Percentiles rank a stretch among this genome's conserved stretches.
Conservation (phyloP, 2,329 filamentous ascomycete genomes). For the Rhexocercosporidium sp. region DNA sequence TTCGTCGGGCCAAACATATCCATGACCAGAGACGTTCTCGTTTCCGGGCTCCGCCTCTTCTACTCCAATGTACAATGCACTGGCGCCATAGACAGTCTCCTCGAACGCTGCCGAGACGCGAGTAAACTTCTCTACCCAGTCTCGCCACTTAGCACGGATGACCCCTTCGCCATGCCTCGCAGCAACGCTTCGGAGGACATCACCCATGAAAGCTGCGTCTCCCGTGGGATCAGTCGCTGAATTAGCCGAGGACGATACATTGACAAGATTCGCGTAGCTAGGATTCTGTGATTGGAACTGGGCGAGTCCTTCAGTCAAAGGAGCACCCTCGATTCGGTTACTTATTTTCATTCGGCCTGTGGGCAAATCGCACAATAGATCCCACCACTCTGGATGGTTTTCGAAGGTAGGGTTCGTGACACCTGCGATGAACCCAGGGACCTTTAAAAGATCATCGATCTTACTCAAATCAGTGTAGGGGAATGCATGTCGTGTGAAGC, state of each 20-base stretch:
- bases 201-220: constrained; percentile 86
- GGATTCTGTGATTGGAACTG: constrained; percentile 87
- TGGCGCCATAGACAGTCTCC: constrained; percentile 92
- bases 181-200: constrained; percentile 81
- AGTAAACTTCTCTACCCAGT: constrained; percentile 94
- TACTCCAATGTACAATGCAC: constrained; percentile 82
- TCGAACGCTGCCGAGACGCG: constrained; percentile 93
- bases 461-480: constrained; percentile 98
- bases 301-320: constrained; percentile 80
- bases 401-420: constrained; percentile 98
- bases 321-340: constrained; percentile 80
- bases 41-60: constrained; percentile 68
- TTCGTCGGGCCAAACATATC: constrained; percentile 94
- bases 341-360: constrained; percentile 95
- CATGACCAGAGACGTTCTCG: constrained; percentile 75
- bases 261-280: constrained; percentile 56
- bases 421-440: constrained; percentile 96
- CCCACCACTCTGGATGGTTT: constrained; percentile 97
- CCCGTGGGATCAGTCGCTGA: constrained; percentile 65
- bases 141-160: constrained; percentile 89
- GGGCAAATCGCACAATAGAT: constrained; percentile 90
- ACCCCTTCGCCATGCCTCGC: constrained; percentile 88
- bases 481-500: constrained; percentile 95
- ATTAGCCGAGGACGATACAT: constrained; percentile 43
- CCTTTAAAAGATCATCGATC: constrained; percentile 93